phyloP scores from a whole-genome alignment of 352 stramenopile species.

The Phytophthora litchii region DNA sequence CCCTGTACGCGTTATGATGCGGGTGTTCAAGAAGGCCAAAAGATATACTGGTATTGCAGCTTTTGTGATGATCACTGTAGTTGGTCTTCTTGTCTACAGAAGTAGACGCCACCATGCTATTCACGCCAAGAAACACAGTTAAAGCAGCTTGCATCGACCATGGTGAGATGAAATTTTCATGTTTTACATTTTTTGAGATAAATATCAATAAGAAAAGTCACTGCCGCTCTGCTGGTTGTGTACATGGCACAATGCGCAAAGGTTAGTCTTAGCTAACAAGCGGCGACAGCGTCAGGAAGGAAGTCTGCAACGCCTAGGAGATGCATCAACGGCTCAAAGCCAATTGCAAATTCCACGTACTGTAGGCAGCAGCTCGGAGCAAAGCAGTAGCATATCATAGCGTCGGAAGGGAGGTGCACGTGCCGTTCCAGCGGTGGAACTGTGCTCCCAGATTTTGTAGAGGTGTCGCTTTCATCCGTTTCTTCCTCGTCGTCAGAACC shows the following conservation, averaged over 20 bases:
- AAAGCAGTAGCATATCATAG: slow-evolving; percentile 89
- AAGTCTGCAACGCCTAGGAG: slow-evolving; percentile 67
- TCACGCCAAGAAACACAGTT: slow-evolving; percentile 37
- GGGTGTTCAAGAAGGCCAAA: slow-evolving; percentile 62
- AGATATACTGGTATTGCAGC: slow-evolving; percentile 18
- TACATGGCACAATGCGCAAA: not conserved
- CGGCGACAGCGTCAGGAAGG: slow-evolving; percentile 34
- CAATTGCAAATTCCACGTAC: slow-evolving; percentile 89
- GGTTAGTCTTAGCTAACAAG: slow-evolving; percentile 13
- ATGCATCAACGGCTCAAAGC: slow-evolving; percentile 86
- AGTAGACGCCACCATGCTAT: slow-evolving; percentile 25
- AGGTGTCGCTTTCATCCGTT: slow-evolving; percentile 8
- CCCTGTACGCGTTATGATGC: slow-evolving; percentile 55
- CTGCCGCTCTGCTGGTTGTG: not conserved
- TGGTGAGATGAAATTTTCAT: not conserved
- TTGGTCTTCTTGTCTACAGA: slow-evolving; percentile 28
- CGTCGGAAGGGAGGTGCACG: slow-evolving; percentile 74
- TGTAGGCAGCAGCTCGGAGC: slow-evolving; percentile 54
- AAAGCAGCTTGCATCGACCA: slow-evolving; percentile 6
- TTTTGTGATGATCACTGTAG: slow-evolving; percentile 18
- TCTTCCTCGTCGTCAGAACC: slow-evolving; percentile 30
- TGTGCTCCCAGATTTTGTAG: not conserved
- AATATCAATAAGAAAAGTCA: slow-evolving; percentile 22
- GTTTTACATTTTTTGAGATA: slow-evolving; percentile 27
- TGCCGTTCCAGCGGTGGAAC: slow-evolving; percentile 56